Evolutionary conservation across 2,329 filamentous ascomycete genomes (phyloP).

Genomic region (Sordariomycetes sp.): DNA sequence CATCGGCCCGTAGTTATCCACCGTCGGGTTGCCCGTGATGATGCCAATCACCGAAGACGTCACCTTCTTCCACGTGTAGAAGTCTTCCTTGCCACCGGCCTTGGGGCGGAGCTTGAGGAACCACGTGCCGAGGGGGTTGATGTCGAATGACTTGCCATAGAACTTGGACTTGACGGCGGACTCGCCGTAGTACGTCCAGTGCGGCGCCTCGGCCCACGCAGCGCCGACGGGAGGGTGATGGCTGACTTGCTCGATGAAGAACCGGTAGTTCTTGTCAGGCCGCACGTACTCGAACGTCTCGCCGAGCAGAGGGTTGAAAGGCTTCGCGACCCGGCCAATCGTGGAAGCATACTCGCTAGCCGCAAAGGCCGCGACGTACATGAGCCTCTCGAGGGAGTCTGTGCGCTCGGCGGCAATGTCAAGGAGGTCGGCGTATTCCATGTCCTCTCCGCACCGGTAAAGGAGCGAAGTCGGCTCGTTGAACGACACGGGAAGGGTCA

Average conservation of each 20-base stretch:
- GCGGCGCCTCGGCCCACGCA: slow-evolving; percentile 81
- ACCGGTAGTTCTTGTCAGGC: slow-evolving; percentile 94
- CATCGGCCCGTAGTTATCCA: slow-evolving; percentile 98
- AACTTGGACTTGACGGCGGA: slow-evolving; percentile 94
- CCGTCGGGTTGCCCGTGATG: slow-evolving; percentile 87
- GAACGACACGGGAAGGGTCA: slow-evolving; percentile 96
- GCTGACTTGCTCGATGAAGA: slow-evolving; percentile 97
- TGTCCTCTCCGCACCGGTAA: slow-evolving; percentile 90
- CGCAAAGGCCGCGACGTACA: slow-evolving; percentile 93
- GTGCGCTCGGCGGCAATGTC: slow-evolving; percentile 76
- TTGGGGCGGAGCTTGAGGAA: slow-evolving; percentile 77
- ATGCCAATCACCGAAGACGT: slow-evolving; percentile 97
- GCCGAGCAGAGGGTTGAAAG: slow-evolving; percentile 91
- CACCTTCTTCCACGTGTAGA: slow-evolving; percentile 99
- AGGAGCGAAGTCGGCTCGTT: slow-evolving; percentile 95
- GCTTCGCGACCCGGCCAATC: slow-evolving; percentile 92
- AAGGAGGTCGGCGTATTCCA: slow-evolving; percentile 93
- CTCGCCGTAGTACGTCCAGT: slow-evolving; percentile 97
- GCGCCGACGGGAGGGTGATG: slow-evolving; percentile 94
- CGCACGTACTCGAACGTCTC: slow-evolving; percentile 96
- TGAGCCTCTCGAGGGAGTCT: slow-evolving; percentile 82
- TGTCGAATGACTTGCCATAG: slow-evolving; percentile 94
- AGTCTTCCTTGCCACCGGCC: slow-evolving; percentile 65
- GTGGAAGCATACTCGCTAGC: slow-evolving; percentile 96
- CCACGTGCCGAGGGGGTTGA: slow-evolving; percentile 94